Conservation (phyloP, 208 protist genomes). For the Giardia duodenalis region DNA sequence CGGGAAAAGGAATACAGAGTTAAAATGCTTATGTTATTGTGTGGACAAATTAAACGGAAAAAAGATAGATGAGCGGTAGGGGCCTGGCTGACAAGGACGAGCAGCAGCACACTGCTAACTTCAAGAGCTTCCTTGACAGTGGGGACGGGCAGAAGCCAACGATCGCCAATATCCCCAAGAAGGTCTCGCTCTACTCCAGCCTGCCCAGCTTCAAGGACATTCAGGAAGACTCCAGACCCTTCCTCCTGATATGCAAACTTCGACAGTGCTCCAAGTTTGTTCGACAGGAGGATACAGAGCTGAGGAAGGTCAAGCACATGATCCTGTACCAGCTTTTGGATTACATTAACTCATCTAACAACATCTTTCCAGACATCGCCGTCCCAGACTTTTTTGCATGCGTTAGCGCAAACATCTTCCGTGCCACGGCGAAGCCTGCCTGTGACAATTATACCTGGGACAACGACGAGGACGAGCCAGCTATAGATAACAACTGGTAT, state of each 20-base stretch:
- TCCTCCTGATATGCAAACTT: slow-evolving; percentile 45
- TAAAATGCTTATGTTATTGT: no score
- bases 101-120: no score
- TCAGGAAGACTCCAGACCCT: slow-evolving; percentile 30
- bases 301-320: slow-evolving; percentile 47
- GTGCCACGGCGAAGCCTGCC: slow-evolving; percentile 47
- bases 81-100: no score
- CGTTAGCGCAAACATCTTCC: slow-evolving; percentile 54
- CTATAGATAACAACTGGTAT: slow-evolving; percentile 47
- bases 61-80: no score
- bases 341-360: slow-evolving; percentile 46
- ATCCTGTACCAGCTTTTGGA: slow-evolving; percentile 46
- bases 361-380: slow-evolving; percentile 42
- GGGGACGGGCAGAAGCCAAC: no score
- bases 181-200: slow-evolving; percentile 2
- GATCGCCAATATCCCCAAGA: slow-evolving; percentile 7
- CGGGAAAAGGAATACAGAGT: no score
- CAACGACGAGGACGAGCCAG: slow-evolving; percentile 50
- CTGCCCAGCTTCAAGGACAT: slow-evolving; percentile 38
- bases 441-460: slow-evolving; percentile 45
- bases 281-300: slow-evolving; percentile 45
- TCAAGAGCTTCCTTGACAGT: no score
- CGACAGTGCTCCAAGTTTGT: slow-evolving; percentile 46
- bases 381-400: slow-evolving; percentile 48
- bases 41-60: no score